A percentile compares a stretch with the other conserved stretches of the same genome.
Evolutionary conservation across 2,329 filamentous ascomycete species (phyloP).

Genomic region (Neopestalotiopsis sp.): DNA sequence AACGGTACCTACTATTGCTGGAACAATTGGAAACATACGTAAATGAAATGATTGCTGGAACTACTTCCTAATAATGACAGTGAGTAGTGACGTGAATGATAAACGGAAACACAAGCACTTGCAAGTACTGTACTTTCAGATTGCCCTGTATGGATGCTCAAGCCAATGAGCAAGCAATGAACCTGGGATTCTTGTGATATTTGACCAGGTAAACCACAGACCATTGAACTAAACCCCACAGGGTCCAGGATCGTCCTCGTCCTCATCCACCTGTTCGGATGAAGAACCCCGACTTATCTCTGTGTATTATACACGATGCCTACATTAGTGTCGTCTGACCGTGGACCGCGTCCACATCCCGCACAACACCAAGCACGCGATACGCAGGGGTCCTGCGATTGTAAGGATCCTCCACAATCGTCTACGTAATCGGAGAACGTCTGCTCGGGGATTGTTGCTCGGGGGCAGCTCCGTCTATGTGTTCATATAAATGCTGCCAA

Average conservation of each 20-base stretch:
- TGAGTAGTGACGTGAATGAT: neutral
- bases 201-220: too few species aligned
- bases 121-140: neutral
- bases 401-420: neutral
- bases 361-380: constrained; percentile 12
- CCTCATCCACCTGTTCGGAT: neutral
- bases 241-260: too few species aligned
- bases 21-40: constrained; percentile 5
- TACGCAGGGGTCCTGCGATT: neutral
- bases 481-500: neutral
- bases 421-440: constrained; percentile 3
- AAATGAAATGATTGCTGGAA: neutral
- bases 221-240: too few species aligned
- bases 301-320: neutral
- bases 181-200: too few species aligned
- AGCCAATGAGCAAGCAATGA: neutral
- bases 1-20: constrained; percentile 9
- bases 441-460: neutral
- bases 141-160: neutral
- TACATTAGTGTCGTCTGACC: neutral
- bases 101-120: neutral
- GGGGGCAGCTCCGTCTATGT: neutral
- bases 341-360: neutral
- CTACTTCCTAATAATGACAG: neutral
- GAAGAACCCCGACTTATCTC: neutral